These are phyloP conservation scores for Marasmius tenuissimus DNA, from an alignment of 1,284 basidiomycete genomes.

Conservation along the genomic window DNA sequence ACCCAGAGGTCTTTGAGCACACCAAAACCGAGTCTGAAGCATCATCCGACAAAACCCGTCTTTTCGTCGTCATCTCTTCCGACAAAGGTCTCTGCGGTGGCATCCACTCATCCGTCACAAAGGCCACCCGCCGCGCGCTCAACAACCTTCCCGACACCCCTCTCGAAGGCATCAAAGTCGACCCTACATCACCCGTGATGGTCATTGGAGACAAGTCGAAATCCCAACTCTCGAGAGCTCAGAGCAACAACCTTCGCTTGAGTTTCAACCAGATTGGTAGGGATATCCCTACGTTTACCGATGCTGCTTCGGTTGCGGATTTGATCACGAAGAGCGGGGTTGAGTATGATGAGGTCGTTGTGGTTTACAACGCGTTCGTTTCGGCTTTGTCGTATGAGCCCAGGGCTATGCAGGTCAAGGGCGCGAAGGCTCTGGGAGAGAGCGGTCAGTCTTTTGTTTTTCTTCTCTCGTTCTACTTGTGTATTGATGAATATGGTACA, in stretches of 20 bases:
- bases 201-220: slow-evolving; percentile 98
- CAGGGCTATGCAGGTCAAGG: slow-evolving; percentile 74
- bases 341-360: slow-evolving; percentile 86
- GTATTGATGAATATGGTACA: slow-evolving; percentile 25
- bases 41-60: slow-evolving; percentile 62
- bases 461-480: neutral
- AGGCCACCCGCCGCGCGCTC: slow-evolving; percentile 77
- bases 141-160: slow-evolving; percentile 53
- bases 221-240: slow-evolving; percentile 78
- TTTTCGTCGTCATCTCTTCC: slow-evolving; percentile 93
- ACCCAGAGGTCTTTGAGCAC: slow-evolving; percentile 82
- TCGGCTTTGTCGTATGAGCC: slow-evolving; percentile 94
- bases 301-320: slow-evolving; percentile 93
- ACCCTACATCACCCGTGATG: slow-evolving; percentile 71
- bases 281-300: slow-evolving; percentile 95
- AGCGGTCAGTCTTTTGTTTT: slow-evolving; percentile 57
- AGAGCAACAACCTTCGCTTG: slow-evolving; percentile 73
- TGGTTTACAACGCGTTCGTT: slow-evolving; percentile 96
- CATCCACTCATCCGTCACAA: slow-evolving; percentile 97
- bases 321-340: slow-evolving; percentile 86
- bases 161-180: slow-evolving; percentile 56
- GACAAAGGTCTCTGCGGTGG: slow-evolving; percentile 99
- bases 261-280: slow-evolving; percentile 98
- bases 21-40: slow-evolving; percentile 36
- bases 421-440: slow-evolving; percentile 77